phyloP scores from a whole-genome alignment of 257 asterid species.

The Perilla frutescens region DNA sequence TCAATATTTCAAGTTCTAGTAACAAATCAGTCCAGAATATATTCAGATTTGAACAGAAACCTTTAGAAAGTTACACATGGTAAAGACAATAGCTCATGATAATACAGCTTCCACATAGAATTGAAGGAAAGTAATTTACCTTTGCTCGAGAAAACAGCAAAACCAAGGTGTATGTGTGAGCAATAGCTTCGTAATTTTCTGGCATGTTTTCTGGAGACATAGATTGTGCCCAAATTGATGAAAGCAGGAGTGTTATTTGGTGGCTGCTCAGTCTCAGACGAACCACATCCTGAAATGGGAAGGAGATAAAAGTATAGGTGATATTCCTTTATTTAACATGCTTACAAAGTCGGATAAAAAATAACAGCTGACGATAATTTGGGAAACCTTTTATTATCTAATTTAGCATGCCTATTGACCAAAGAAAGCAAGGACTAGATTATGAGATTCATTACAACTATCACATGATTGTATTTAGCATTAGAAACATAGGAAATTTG shows the following conservation, averaged over 20 bases:
- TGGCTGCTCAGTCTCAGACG: constrained; percentile 93
- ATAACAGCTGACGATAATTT: no score
- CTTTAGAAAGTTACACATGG: no score
- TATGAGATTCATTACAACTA: no score
- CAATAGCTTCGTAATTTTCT: constrained; percentile 93
- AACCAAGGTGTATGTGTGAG: constrained; percentile 90
- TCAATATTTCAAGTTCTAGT: no score
- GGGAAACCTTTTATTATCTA: no score
- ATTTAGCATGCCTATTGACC: no score
- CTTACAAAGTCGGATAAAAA: background rate
- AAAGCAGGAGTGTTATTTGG: constrained; percentile 79
- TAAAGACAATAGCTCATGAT: no score
- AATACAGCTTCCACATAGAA: no score
- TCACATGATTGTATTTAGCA: background rate
- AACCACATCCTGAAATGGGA: constrained; percentile 62
- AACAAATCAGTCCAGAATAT: no score
- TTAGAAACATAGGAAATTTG: background rate
- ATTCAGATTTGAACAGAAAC: no score
- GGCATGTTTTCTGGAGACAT: constrained; percentile 83
- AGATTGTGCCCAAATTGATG: constrained; percentile 89
- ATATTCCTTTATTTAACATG: background rate
- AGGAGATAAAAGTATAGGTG: constrained; percentile 4
- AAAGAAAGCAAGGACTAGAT: no score
- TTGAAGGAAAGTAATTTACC: constrained; percentile 48
- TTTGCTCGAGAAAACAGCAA: constrained; percentile 86